Evolutionary conservation across 148 eudicot species (phyloP).

Genomic region (Mesembryanthemum crystallinum): DNA sequence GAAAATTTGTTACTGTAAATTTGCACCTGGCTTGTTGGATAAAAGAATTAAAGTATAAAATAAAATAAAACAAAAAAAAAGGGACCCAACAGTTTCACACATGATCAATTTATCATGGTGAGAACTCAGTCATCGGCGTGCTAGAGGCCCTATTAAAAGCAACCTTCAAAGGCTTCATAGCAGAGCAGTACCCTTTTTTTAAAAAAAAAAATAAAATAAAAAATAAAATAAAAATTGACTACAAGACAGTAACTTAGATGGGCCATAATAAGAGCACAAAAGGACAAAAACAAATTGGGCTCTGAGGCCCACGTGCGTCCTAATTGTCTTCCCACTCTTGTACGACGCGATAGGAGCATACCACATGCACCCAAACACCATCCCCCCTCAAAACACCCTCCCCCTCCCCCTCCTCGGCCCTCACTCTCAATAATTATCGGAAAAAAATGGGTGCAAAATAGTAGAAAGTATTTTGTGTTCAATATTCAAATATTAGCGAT

Average conservation of each 20-base stretch:
- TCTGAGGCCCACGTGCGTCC: constrained; percentile 14
- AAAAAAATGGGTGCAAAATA: no score
- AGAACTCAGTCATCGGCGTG: constrained; percentile 20
- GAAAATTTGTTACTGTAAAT: constrained; percentile 6
- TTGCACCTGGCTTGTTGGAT: neutral
- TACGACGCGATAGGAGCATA: neutral
- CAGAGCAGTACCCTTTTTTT: neutral
- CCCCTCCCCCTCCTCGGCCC: no score
- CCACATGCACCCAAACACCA: constrained; percentile 6
- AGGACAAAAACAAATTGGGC: constrained; percentile 22
- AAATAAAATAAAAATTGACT: no score
- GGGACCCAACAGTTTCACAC: neutral
- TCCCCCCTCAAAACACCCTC: no score
- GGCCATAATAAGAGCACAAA: neutral
- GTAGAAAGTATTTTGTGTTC: no score
- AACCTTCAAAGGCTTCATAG: neutral
- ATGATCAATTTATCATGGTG: neutral
- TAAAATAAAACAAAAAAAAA: no score
- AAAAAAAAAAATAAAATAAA: no score
- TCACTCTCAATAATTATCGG: no score
- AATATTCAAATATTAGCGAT: no score
- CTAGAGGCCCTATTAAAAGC: constrained; percentile 12
- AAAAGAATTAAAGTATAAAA: no score
- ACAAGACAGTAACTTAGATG: constrained; percentile 17
- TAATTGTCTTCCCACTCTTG: neutral